Evolutionary conservation across 805 yeast genomes (phyloP).

Genomic region (Candida andamanensis): DNA sequence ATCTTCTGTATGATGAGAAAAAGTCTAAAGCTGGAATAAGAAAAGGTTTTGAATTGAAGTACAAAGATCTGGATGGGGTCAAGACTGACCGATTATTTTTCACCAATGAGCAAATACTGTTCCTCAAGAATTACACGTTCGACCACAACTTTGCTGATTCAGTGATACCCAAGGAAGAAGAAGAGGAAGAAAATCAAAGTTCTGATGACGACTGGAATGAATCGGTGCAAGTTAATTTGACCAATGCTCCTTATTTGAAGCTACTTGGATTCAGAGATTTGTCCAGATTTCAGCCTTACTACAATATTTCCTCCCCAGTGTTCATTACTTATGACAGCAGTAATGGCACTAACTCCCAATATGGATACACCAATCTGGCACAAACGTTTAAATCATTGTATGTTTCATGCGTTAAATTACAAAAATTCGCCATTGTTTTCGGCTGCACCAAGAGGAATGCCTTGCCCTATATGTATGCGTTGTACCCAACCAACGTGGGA

Average conservation of each 20-base stretch:
- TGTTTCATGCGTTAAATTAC: slow-evolving; percentile 47
- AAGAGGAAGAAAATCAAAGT: slow-evolving; percentile 11
- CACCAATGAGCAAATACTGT: slow-evolving; percentile 20
- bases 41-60: slow-evolving; percentile 20
- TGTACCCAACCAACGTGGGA: slow-evolving; percentile 47
- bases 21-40: slow-evolving; percentile 30
- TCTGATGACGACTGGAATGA: slow-evolving; percentile 12
- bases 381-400: slow-evolving; percentile 65
- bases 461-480: slow-evolving; percentile 51
- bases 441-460: slow-evolving; percentile 55
- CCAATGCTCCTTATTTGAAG: slow-evolving; percentile 47
- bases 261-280: slow-evolving; percentile 62
- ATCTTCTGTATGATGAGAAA: slow-evolving; percentile 26
- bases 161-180: slow-evolving; percentile 8
- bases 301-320: slow-evolving; percentile 49
- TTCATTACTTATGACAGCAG: slow-evolving; percentile 65
- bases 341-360: slow-evolving; percentile 22
- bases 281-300: slow-evolving; percentile 42
- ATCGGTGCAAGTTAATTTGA: slow-evolving; percentile 9
- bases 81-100: slow-evolving; percentile 19
- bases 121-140: slow-evolving; percentile 28
- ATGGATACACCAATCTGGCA: slow-evolving; percentile 55
- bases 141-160: slow-evolving; percentile 20
- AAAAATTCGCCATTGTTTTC: slow-evolving; percentile 66
- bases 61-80: slow-evolving; percentile 13